Conservation (phyloP, 192 early-diverging fungal genomes). For the Coemansia javaensis region DNA sequence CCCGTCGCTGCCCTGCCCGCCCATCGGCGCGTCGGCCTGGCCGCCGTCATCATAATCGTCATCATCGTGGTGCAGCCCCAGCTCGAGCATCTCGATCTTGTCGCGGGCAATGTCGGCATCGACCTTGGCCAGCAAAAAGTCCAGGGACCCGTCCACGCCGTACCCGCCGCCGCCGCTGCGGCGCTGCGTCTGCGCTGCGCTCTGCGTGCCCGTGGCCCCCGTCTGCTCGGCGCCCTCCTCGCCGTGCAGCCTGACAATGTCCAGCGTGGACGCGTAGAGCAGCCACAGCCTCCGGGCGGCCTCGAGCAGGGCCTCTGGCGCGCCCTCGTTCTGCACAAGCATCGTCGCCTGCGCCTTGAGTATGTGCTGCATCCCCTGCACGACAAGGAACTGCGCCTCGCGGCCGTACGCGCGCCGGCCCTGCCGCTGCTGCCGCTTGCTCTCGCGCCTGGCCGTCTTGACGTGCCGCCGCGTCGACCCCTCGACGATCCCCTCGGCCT, state of each 20-base stretch:
- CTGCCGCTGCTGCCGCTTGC: conserved; percentile 3
- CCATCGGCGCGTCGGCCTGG: background rate
- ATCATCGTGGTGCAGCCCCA: conserved; percentile 10
- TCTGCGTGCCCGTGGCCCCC: background rate
- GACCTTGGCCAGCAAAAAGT: conserved; percentile 22
- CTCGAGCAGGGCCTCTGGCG: conserved; percentile 20
- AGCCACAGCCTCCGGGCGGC: conserved; percentile 33
- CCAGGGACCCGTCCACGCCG: conserved; percentile 22
- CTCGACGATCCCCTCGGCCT: conserved; percentile 18
- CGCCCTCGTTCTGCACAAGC: conserved; percentile 18
- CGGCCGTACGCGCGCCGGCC: conserved; percentile 18
- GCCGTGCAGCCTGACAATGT: background rate
- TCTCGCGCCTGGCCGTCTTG: conserved; percentile 7
- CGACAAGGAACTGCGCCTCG: conserved; percentile 25
- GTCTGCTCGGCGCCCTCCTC: background rate
- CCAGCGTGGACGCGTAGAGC: conserved; percentile 29
- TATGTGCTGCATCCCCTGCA: conserved; percentile 31
- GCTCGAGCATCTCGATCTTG: conserved; percentile 24
- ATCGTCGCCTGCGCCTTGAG: conserved; percentile 25
- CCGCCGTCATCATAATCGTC: background rate
- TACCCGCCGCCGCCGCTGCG: conserved; percentile 5
- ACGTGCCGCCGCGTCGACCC: conserved; percentile 21
- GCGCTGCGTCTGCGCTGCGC: conserved; percentile 5
- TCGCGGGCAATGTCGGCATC: conserved; percentile 45
- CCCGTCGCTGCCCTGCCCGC: background rate